Evolutionary conservation across 768 basidiomycete genomes (phyloP), one percentile per base, ranked within the genome.

Genomic region (Phanerochaete sordida): DNA sequence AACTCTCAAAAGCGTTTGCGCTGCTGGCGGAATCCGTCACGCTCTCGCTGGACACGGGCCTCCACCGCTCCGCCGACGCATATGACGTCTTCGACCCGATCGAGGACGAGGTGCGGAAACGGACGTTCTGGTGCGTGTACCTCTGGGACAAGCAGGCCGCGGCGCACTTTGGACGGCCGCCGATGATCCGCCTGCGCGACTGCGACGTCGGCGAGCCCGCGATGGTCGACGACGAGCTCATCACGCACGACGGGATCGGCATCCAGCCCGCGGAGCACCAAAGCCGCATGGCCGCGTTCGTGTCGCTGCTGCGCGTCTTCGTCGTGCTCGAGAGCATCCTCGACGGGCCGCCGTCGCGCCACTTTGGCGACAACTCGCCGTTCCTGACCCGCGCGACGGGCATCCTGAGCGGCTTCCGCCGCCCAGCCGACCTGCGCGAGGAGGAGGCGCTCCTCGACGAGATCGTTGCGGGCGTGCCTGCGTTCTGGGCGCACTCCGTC

Each of bases 71-170:
- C 43, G 87, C 90, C 0, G 92, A 94, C 64, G 86, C 85, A 15
- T 92, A 92, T 68, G 88, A 91, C 69, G 80, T 91, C 54, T 96
- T 97, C 71, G 88, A 94, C 73, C 83, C 90, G 9, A 88, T 95
- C 63, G 94, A 95, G 71, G 89, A 91, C 61, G 93, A 96, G 71
- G 86, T 94, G 28, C 84, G 95, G 59, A 96, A 95, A 73, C 86
- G 94, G 65, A 96, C 95, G 0, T 97, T 97, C 73, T 97, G 94
- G 93, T 92, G 92, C 60, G 92, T 95, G 27, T 97, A 96, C 74
- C 82, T 92, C 52, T 96, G 95, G 95, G 95, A 97, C 74, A 96
- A 97, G 74, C 94, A 95, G 68, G 84, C 94, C 7, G 79, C 85
- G 12, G 89, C 91, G 59, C 89, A 93, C 72, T 95, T 96, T 70